These are phyloP conservation scores for Dalbergia cochinchinensis DNA, from an alignment of 306 rosid genomes.

Conservation along the genomic window DNA sequence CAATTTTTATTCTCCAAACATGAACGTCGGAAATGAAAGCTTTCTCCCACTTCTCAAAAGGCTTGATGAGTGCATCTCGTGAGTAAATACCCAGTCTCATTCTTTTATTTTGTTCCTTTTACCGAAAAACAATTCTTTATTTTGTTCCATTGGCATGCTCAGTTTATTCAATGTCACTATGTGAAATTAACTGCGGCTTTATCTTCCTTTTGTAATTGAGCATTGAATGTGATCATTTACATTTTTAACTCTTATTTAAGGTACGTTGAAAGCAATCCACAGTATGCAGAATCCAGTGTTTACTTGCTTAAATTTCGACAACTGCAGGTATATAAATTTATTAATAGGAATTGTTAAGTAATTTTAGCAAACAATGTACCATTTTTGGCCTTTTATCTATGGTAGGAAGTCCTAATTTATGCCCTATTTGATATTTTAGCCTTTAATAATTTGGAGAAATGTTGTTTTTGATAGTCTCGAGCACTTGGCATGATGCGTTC, in stretches of 20 bases:
- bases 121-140: background rate
- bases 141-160: slow-evolving; percentile 23
- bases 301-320: slow-evolving; percentile 97
- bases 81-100: slow-evolving; percentile 57
- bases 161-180: background rate
- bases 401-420: slow-evolving; percentile 25
- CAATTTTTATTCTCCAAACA: slow-evolving; percentile 92
- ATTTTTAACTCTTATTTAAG: slow-evolving; percentile 56
- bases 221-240: slow-evolving; percentile 20
- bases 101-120: slow-evolving; percentile 23
- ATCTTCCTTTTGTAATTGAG: slow-evolving; percentile 29
- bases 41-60: slow-evolving; percentile 92
- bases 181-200: slow-evolving; percentile 23
- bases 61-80: slow-evolving; percentile 97
- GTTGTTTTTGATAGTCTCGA: slow-evolving; percentile 80
- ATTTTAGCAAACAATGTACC: slow-evolving; percentile 11
- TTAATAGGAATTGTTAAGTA: slow-evolving; percentile 35
- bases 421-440: slow-evolving; percentile 31
- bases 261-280: slow-evolving; percentile 93
- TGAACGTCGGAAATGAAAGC: slow-evolving; percentile 86
- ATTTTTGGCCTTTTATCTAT: slow-evolving; percentile 8
- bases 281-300: slow-evolving; percentile 96
- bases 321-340: slow-evolving; percentile 74
- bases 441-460: slow-evolving; percentile 39
- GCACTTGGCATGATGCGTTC: slow-evolving; percentile 96